Percentiles rank a stretch among this genome's conserved stretches.
These are phyloP conservation scores for Zasmidium angulare DNA, from an alignment of 2,329 filamentous ascomycete genomes.

Conservation along the genomic window DNA sequence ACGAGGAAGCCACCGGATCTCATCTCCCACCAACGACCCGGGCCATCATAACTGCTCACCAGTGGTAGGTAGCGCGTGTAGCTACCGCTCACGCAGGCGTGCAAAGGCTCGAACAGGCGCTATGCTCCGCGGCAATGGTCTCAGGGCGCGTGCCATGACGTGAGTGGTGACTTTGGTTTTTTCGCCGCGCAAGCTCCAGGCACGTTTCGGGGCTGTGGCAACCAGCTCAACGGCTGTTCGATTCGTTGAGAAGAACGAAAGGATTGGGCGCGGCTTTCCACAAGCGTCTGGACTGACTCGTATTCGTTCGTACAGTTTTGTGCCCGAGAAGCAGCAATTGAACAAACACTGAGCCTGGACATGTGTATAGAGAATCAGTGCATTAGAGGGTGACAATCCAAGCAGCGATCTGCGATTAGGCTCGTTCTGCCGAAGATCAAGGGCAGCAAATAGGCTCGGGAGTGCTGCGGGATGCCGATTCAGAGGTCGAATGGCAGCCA, in stretches of 20 bases:
- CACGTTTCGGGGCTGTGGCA: neutral
- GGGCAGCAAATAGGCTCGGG: neutral
- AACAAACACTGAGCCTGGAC: neutral
- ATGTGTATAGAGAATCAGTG: too few species aligned
- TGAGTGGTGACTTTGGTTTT: neutral
- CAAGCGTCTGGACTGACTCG: neutral
- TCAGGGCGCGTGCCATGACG: neutral
- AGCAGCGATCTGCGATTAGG: conserved; percentile 2
- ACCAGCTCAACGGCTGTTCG: neutral
- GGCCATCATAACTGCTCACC: neutral
- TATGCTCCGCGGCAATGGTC: neutral
- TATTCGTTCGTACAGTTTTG: neutral
- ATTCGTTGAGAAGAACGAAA: neutral
- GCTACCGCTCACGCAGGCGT: neutral
- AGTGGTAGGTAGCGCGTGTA: neutral
- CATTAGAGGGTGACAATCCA: too few species aligned
- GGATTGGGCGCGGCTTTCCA: neutral
- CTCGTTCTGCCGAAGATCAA: neutral
- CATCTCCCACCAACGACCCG: neutral
- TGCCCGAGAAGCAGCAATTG: too few species aligned
- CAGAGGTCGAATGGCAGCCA: neutral
- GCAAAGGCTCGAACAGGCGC: neutral
- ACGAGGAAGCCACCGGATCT: neutral
- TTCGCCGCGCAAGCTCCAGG: neutral
- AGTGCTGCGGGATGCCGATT: neutral